These are phyloP conservation scores for Dunaliella sp. DNA, from an alignment of 139 green algal species.

Conservation along the genomic window DNA sequence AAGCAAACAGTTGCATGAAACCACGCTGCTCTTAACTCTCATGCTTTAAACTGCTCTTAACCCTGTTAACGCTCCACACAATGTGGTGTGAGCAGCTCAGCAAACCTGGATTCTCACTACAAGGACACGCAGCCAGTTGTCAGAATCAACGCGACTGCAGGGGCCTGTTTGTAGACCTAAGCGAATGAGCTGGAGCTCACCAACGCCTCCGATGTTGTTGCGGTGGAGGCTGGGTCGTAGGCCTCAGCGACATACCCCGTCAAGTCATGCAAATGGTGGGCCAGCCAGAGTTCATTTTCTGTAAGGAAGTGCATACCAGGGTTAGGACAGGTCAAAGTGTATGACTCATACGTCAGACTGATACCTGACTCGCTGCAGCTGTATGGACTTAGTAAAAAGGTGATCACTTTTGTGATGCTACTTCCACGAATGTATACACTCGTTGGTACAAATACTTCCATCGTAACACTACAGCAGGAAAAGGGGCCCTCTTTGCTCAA, in stretches of 20 bases:
- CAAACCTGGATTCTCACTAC: background rate
- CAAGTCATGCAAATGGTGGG: background rate
- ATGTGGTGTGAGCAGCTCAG: too few species aligned
- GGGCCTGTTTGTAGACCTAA: background rate
- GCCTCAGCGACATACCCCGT: background rate
- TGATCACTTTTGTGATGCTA: background rate
- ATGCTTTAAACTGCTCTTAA: background rate
- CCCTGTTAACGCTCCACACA: too few species aligned
- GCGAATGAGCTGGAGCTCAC: background rate
- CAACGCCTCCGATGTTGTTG: background rate
- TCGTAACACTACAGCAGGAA: background rate
- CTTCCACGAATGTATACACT: too few species aligned
- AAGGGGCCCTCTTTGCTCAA: too few species aligned
- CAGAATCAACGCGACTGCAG: background rate
- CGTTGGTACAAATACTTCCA: background rate
- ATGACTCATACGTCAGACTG: too few species aligned
- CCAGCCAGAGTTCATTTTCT: background rate
- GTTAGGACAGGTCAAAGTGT: background rate
- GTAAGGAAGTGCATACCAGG: background rate
- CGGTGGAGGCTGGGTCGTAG: background rate
- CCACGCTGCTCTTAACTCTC: background rate
- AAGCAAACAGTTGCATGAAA: background rate
- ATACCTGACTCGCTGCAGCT: background rate
- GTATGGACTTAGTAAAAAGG: background rate
- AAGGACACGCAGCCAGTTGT: background rate